phyloP scores from a whole-genome alignment of 176 grass and related monocot species.

The Phoenix roebelenii region DNA sequence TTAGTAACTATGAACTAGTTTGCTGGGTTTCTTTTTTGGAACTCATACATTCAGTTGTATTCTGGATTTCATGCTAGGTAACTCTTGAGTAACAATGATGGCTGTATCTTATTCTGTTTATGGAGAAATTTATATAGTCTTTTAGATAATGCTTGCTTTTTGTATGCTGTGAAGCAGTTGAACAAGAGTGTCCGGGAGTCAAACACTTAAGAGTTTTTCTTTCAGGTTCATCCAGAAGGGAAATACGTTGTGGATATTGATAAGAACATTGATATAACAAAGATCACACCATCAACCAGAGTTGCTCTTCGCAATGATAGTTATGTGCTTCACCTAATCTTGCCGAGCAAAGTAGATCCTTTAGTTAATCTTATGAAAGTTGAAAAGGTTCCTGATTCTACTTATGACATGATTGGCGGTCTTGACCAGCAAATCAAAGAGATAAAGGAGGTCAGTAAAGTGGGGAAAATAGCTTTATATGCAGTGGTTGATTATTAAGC shows the following conservation, averaged over 20 bases:
- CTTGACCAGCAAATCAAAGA: slow-evolving; percentile 99
- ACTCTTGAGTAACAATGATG: too few relatives aligned
- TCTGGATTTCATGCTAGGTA: too few relatives aligned
- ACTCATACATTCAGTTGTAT: too few relatives aligned
- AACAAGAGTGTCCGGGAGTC: too few relatives aligned
- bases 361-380: slow-evolving; percentile 99
- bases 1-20: too few relatives aligned
- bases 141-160: neutral
- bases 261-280: slow-evolving; percentile 96
- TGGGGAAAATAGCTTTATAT: neutral
- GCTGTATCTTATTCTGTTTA: too few relatives aligned
- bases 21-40: too few relatives aligned
- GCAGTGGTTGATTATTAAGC: too few relatives aligned
- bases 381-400: slow-evolving; percentile 99
- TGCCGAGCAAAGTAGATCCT: slow-evolving; percentile 97
- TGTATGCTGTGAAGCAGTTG: neutral
- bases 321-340: slow-evolving; percentile 83
- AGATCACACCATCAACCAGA: slow-evolving; percentile 92
- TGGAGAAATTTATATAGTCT: too few relatives aligned
- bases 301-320: slow-evolving; percentile 98
- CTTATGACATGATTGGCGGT: slow-evolving; percentile 99
- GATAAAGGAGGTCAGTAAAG: slow-evolving; percentile 82
- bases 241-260: slow-evolving; percentile 97
- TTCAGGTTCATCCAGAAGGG: slow-evolving; percentile 94
- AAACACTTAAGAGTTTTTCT: neutral